These are phyloP conservation scores for Cystobasidium tubakii DNA, from an alignment of 768 basidiomycete species.

Conservation along the genomic window DNA sequence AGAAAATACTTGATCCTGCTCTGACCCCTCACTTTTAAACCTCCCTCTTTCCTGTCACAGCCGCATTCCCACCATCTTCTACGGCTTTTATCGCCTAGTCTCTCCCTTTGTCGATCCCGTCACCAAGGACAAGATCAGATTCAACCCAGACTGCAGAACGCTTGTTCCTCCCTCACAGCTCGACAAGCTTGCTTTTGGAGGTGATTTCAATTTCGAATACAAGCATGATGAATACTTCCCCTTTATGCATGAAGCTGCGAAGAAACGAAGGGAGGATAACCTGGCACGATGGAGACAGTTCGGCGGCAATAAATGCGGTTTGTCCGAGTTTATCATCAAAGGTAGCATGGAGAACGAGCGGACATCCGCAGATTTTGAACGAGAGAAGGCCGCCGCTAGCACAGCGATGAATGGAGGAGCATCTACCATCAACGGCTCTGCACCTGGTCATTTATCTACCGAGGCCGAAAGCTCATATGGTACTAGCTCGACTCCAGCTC, in stretches of 20 bases:
- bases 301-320: conserved; percentile 61
- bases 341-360: conserved; percentile 37
- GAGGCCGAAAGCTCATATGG: too few relatives aligned
- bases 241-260: conserved; percentile 57
- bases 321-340: conserved; percentile 76
- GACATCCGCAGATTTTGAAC: not conserved
- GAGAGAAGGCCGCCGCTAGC: not conserved
- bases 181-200: conserved; percentile 61
- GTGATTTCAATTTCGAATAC: conserved; percentile 63
- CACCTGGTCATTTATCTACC: not conserved
- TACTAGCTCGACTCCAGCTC: not conserved
- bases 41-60: not conserved
- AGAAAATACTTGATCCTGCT: too few relatives aligned
- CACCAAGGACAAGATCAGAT: conserved; percentile 54
- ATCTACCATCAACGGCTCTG: not conserved
- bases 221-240: conserved; percentile 19
- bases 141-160: conserved; percentile 43
- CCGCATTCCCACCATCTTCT: conserved; percentile 26
- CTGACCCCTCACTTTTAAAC: too few relatives aligned
- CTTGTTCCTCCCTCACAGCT: conserved; percentile 67
- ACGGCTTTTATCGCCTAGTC: conserved; percentile 45
- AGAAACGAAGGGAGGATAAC: conserved; percentile 55
- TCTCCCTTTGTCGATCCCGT: conserved; percentile 67
- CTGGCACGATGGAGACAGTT: conserved; percentile 62
- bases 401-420: not conserved